These are phyloP conservation scores for Coemansia sp. DNA, from an alignment of 192 early-diverging fungal genomes.

Conservation along the genomic window DNA sequence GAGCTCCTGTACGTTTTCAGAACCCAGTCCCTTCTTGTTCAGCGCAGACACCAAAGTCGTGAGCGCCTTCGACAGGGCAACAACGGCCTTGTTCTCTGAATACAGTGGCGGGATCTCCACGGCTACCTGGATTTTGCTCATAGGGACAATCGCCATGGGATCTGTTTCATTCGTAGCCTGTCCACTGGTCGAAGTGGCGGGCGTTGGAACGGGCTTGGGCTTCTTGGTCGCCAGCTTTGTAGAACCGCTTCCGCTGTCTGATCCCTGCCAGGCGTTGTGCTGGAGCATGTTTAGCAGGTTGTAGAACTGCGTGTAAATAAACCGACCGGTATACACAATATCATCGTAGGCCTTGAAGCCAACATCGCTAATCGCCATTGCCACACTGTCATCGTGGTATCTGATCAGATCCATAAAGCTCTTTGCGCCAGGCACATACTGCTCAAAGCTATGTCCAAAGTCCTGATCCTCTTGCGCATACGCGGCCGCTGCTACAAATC, in stretches of 20 bases:
- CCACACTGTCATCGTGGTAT: constrained; percentile 55
- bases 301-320: constrained; percentile 56
- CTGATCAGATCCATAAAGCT: constrained; percentile 58
- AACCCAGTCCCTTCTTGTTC: constrained; percentile 42
- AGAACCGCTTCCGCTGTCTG: constrained; percentile 22
- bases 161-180: neutral
- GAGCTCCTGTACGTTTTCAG: constrained; percentile 46
- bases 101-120: constrained; percentile 52
- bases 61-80: constrained; percentile 36
- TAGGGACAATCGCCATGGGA: constrained; percentile 20
- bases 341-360: constrained; percentile 63
- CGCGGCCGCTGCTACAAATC: constrained; percentile 47
- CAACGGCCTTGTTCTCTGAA: constrained; percentile 39
- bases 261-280: constrained; percentile 53
- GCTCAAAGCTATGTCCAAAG: constrained; percentile 64
- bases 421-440: constrained; percentile 62
- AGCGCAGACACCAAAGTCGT: constrained; percentile 33
- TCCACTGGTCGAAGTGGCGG: neutral
- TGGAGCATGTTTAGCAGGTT: constrained; percentile 56
- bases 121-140: constrained; percentile 35
- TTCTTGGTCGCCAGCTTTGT: constrained; percentile 9
- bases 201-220: neutral
- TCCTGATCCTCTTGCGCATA: constrained; percentile 48
- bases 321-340: constrained; percentile 40
- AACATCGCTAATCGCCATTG: constrained; percentile 57